A percentile compares a stretch with the other conserved stretches of the same genome.
phyloP scores from a whole-genome alignment of 768 basidiomycete genomes.

The Tulasnella sp. region DNA sequence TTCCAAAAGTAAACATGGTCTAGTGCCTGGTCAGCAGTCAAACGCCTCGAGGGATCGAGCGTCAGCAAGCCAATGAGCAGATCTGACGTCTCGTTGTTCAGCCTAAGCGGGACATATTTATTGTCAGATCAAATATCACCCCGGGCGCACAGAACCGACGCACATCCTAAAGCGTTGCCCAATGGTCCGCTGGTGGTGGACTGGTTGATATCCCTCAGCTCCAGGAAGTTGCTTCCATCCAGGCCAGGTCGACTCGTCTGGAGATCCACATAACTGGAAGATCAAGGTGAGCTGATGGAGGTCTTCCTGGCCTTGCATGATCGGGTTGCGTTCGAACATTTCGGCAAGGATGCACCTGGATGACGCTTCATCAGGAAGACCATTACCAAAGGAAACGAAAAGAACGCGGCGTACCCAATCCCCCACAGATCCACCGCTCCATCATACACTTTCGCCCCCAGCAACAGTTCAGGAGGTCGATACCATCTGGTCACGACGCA shows the following conservation, averaged over 20 bases:
- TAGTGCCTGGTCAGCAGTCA: conserved; percentile 81
- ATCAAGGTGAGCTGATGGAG: conserved; percentile 90
- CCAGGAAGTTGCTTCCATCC: conserved; percentile 39
- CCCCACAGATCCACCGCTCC: conserved; percentile 98
- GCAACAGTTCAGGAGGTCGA: conserved; percentile 83
- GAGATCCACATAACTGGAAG: conserved; percentile 83
- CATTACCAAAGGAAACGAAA: too few relatives aligned
- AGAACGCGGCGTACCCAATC: conserved; percentile 61
- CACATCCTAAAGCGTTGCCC: conserved; percentile 23
- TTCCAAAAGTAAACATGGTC: conserved; percentile 96
- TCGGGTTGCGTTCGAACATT: conserved; percentile 85
- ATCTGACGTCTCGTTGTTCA: conserved; percentile 70
- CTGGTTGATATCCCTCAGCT: conserved; percentile 32
- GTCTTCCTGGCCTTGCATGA: conserved; percentile 82
- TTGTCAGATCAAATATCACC: background rate
- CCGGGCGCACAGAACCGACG: background rate
- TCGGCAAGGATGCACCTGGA: conserved; percentile 90
- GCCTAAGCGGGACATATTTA: conserved; percentile 39
- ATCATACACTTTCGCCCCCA: conserved; percentile 86
- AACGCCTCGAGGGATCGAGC: conserved; percentile 76
- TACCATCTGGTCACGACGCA: conserved; percentile 96
- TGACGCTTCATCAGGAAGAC: background rate
- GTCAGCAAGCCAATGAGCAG: conserved; percentile 75
- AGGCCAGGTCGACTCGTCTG: conserved; percentile 42
- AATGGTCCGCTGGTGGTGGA: conserved; percentile 29